A percentile compares a stretch with the other conserved stretches of the same genome.
These are phyloP conservation scores for Skeletonema tropicum DNA, from an alignment of 108 stramenopile genomes.

Conservation along the genomic window DNA sequence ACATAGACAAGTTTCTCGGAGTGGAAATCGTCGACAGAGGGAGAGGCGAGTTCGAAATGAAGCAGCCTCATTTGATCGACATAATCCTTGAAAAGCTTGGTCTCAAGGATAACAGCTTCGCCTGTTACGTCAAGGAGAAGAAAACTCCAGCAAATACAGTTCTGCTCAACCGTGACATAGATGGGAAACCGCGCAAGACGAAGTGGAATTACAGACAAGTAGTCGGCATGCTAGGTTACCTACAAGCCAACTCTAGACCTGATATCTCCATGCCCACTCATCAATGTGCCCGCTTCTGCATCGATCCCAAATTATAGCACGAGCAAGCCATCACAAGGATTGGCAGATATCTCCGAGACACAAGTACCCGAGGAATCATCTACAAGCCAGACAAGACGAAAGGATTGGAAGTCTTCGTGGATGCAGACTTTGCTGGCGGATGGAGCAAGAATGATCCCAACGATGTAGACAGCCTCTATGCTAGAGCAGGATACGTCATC, in stretches of 20 bases:
- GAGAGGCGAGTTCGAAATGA: slow-evolving; percentile 40
- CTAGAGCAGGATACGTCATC: slow-evolving; percentile 19
- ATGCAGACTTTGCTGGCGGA: slow-evolving; percentile 52
- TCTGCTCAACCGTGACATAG: slow-evolving; percentile 8
- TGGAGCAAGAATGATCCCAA: slow-evolving; percentile 22
- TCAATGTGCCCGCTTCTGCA: slow-evolving; percentile 51
- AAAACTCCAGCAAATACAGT: not conserved
- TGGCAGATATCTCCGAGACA: slow-evolving; percentile 49
- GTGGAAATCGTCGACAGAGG: slow-evolving; percentile 35
- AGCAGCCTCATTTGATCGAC: slow-evolving; percentile 53
- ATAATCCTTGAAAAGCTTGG: slow-evolving; percentile 23
- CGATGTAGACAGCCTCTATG: not conserved
- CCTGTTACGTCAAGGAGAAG: too few relatives aligned
- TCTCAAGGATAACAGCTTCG: too few relatives aligned
- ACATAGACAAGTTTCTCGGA: slow-evolving; percentile 57
- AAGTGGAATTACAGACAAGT: slow-evolving; percentile 27
- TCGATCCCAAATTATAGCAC: slow-evolving; percentile 43
- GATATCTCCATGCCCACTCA: slow-evolving; percentile 42
- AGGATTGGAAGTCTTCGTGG: slow-evolving; percentile 42
- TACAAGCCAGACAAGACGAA: slow-evolving; percentile 12
- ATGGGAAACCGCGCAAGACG: slow-evolving; percentile 16
- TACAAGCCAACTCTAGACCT: slow-evolving; percentile 23
- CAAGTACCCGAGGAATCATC: slow-evolving; percentile 20
- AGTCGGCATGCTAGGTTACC: slow-evolving; percentile 46
- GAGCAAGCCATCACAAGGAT: slow-evolving; percentile 46